Evolutionary conservation across 1,284 basidiomycete species (phyloP).

Genomic region (Sporisorium sorghi): DNA sequence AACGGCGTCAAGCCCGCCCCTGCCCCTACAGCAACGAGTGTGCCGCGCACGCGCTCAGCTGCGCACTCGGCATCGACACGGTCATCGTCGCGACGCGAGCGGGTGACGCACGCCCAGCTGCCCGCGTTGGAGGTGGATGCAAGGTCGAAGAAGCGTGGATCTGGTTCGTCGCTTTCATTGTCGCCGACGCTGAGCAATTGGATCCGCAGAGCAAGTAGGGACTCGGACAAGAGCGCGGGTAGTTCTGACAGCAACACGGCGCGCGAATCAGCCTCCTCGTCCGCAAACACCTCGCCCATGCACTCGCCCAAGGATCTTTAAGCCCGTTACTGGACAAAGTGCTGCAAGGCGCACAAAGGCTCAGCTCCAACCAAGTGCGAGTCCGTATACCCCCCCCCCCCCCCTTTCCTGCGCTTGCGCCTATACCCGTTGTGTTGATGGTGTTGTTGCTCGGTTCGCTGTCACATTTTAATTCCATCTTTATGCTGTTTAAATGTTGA

Average conservation of each 20-base stretch:
- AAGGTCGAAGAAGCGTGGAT: conserved; percentile 20
- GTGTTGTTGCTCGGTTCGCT: too few relatives aligned
- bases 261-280: too few relatives aligned
- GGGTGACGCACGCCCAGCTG: conserved; percentile 13
- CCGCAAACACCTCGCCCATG: conserved; percentile 8
- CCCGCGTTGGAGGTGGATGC: conserved; percentile 6
- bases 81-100: conserved; percentile 4
- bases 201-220: conserved; percentile 31
- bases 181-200: conserved; percentile 32
- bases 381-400: conserved; percentile 6
- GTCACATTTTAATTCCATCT: too few relatives aligned
- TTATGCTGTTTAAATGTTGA: too few relatives aligned
- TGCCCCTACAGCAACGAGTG: neutral
- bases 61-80: neutral
- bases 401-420: too few relatives aligned
- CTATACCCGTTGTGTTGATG: too few relatives aligned
- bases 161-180: conserved; percentile 22
- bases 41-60: neutral
- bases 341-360: neutral
- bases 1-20: conserved; percentile 37
- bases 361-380: neutral
- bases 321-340: neutral
- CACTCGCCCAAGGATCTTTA: conserved; percentile 26
- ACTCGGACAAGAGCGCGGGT: conserved; percentile 27
- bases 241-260: neutral